Evolutionary conservation across 371 early-diverging fungal genomes (phyloP), one percentile per base, ranked within the genome.

Genomic region (Caulochytrium protostelioides): DNA sequence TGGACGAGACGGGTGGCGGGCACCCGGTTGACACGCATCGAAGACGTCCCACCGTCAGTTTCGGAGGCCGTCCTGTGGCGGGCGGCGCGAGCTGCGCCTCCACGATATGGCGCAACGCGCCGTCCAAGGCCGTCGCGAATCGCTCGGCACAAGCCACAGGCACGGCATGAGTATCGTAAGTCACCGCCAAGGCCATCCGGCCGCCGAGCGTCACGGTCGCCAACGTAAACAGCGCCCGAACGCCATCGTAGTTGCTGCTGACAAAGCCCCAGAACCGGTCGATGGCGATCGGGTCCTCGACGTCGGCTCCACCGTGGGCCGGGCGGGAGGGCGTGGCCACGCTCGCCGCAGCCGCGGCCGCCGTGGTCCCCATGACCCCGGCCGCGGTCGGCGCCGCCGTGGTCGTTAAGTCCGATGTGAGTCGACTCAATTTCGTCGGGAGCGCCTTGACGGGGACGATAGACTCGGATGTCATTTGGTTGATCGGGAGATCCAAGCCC

Each of bases 241-340:
- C 51, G 8, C 59, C 59, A 30, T 50, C 54, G 34, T 54, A 59
- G 9, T 39, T 34, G n/a, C 41, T 42, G 38, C 54, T 59, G 16
- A 56, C 39, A 5, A 42, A 34, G 12, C 59, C 59, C 22, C 39
- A 46, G 38, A 59, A 55, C 20, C 43, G 28, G 6, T 39, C 38
- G 30, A 50, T 19, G 23, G 42, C 4, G 9, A 35, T 28, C 10
- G n/a, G 16, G n/a, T 12, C 15, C 26, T 47, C 43, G 10, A 35
- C 33, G 7, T 28, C 35, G 8, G 30, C 24, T 5, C 41, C 48
- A 21, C 38, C 35, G 6, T 45, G 41, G 7, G 39, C 17, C n/a
- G n/a, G n/a, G n/a, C n/a, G n/a, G n/a, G n/a, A n/a, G n/a, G n/a
- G n/a, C n/a, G n/a, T n/a, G n/a, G n/a, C n/a, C n/a, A n/a, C n/a